Base-by-base conservation (phyloP, 768 basidiomycete species). In the Pleurotus pulmonarius region DNA sequence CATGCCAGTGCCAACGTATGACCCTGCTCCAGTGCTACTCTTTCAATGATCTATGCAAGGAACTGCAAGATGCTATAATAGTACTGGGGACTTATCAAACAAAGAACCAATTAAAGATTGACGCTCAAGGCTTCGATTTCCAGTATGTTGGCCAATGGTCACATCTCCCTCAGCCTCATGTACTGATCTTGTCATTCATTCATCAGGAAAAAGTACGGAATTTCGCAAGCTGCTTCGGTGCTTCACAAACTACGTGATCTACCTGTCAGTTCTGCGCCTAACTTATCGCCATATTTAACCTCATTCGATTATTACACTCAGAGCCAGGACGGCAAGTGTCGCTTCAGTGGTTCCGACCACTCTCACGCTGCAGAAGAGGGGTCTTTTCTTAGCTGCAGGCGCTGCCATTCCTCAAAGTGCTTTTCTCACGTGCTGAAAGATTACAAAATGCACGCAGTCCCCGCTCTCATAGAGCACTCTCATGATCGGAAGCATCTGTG, bases 1-100 rank as follows among this genome's bases (percentile, higher is more conserved):
- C 74, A n/a, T 94, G 92, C 62, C 61, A 57, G 34, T 92, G 91
- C 63, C 70, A 64, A 20, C 44, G 58, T 6, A 90, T 92, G 90
- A 59, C 69, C 11, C 83, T 87, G 0, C 74, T 75, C 57, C 88
- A 90, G 63, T 79, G 75, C 61, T 78, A 79, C 41, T 69, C 76
- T 1, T 82, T 86, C 56, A 60, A 67, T 1, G 64, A 73, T 1
- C 70, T 92, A 3, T 56, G 83, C 9, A 46, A 61, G 18, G 69
- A 71, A 45, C 76, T 83, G 38, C 74, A 79, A 18, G 54, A 56
- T 20, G 71, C 65, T 12, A 55, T 64, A 0, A 41, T 59, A 3
- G n/a, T 63, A 7, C 46, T 70, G 25, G 46, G n/a, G 8, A 46
- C 39, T 8, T 57, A 45, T 11, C 46, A n/a, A 26, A 16, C 44